These are phyloP conservation scores for Apophysomyces sp. DNA, from an alignment of 371 early-diverging fungal genomes.

Conservation along the genomic window DNA sequence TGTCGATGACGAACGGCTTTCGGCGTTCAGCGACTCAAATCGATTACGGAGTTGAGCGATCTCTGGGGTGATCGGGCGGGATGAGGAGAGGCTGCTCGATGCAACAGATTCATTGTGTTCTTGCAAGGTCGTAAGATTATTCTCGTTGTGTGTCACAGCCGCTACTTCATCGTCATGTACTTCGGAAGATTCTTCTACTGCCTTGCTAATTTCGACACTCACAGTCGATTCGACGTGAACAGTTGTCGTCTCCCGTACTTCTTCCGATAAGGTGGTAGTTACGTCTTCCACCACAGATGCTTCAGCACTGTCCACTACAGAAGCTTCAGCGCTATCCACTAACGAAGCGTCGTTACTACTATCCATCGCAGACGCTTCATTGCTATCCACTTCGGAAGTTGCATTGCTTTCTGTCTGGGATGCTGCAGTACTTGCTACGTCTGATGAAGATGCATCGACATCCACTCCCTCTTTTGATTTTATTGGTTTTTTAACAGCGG, in stretches of 20 bases:
- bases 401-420: too few species aligned
- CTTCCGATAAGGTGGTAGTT: neutral
- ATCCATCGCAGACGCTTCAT: neutral
- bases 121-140: neutral
- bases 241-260: neutral
- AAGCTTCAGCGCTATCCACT: neutral
- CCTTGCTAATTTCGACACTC: constrained; percentile 1
- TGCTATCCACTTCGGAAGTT: neutral
- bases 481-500: neutral
- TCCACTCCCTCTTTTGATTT: neutral
- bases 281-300: neutral
- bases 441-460: too few species aligned
- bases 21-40: constrained; percentile 21
- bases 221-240: neutral
- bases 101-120: constrained; percentile 7
- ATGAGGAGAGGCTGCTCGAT: constrained; percentile 4
- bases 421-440: too few species aligned
- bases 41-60: constrained; percentile 32
- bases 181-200: constrained; percentile 5
- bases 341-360: neutral
- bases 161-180: constrained; percentile 30
- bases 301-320: constrained; percentile 1
- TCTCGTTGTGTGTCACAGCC: constrained; percentile 13
- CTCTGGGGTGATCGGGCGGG: constrained; percentile 24
- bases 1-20: constrained; percentile 11